phyloP scores from a whole-genome alignment of 2,329 filamentous ascomycete species.

The Calonectria hongkongensis region DNA sequence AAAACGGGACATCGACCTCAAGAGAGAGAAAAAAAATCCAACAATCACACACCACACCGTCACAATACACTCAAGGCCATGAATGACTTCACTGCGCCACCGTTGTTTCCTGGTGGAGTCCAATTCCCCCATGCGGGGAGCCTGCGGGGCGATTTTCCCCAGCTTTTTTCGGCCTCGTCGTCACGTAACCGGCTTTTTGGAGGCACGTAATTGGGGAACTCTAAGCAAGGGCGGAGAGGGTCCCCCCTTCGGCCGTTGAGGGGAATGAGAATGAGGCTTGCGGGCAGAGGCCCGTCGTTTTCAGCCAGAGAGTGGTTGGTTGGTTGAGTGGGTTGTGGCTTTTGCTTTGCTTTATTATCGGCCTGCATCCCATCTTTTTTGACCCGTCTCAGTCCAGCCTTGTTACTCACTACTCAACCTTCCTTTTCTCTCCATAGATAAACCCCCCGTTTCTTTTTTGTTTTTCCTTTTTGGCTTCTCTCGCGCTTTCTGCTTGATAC shows the following conservation, averaged over 20 bases:
- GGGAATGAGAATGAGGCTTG: conserved; percentile 20
- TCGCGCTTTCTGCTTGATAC: background rate
- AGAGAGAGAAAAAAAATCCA: background rate
- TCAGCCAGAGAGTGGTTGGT: background rate
- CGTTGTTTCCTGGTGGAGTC: background rate
- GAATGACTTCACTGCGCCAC: too few species aligned
- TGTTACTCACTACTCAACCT: background rate
- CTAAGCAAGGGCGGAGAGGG: conserved; percentile 15
- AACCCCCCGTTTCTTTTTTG: background rate
- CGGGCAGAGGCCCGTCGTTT: background rate
- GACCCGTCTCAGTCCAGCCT: background rate
- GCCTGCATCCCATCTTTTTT: conserved; percentile 5
- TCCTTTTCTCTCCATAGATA: background rate
- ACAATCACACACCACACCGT: too few species aligned
- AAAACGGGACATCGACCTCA: background rate
- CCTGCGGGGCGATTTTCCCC: conserved; percentile 23
- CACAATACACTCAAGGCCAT: too few species aligned
- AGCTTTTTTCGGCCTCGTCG: conserved; percentile 12
- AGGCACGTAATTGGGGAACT: conserved; percentile 26
- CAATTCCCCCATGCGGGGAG: background rate
- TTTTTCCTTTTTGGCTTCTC: background rate
- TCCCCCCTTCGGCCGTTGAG: conserved; percentile 2
- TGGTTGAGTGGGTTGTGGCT: background rate
- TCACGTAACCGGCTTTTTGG: conserved; percentile 22
- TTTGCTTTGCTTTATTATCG: conserved; percentile 22